phyloP scores from a whole-genome alignment of 495 filamentous ascomycete genomes.

The Penicillium crystallinum region DNA sequence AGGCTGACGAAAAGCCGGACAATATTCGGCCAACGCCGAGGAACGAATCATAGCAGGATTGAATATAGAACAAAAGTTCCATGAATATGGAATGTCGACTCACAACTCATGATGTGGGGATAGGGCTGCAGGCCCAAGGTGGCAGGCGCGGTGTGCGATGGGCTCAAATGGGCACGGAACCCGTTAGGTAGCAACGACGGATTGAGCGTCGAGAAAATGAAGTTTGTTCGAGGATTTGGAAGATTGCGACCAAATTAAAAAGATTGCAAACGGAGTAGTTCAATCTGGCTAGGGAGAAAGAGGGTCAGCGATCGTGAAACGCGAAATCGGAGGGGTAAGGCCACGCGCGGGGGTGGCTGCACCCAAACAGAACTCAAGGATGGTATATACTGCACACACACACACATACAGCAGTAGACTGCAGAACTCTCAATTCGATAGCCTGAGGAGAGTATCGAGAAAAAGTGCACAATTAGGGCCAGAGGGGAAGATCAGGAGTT shows the following conservation, averaged over 20 bases:
- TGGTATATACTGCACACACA: neutral
- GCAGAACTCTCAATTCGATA: neutral
- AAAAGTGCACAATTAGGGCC: neutral
- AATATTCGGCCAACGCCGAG: neutral
- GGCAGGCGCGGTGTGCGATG: conserved; percentile 8
- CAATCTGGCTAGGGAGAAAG: neutral
- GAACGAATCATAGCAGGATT: neutral
- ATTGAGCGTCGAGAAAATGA: conserved; percentile 11
- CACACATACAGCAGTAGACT: too few relatives aligned
- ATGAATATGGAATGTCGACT: conserved; percentile 16
- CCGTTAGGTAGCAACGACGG: conserved; percentile 13
- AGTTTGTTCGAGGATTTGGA: neutral
- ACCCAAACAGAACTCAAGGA: neutral
- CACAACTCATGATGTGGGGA: conserved; percentile 29
- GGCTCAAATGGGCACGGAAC: conserved; percentile 9
- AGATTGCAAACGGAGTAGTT: neutral
- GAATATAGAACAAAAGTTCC: neutral
- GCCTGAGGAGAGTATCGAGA: neutral
- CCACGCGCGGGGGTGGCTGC: conserved; percentile 10
- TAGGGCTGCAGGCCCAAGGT: conserved; percentile 17
- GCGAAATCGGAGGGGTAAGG: conserved; percentile 2
- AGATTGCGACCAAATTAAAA: neutral
- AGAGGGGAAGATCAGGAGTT: neutral
- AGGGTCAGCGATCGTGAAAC: conserved; percentile 5
- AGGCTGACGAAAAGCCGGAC: conserved; percentile 3